Base-by-base conservation (phyloP, 2,329 filamentous ascomycete species). In the Fusarium transvaalense region DNA sequence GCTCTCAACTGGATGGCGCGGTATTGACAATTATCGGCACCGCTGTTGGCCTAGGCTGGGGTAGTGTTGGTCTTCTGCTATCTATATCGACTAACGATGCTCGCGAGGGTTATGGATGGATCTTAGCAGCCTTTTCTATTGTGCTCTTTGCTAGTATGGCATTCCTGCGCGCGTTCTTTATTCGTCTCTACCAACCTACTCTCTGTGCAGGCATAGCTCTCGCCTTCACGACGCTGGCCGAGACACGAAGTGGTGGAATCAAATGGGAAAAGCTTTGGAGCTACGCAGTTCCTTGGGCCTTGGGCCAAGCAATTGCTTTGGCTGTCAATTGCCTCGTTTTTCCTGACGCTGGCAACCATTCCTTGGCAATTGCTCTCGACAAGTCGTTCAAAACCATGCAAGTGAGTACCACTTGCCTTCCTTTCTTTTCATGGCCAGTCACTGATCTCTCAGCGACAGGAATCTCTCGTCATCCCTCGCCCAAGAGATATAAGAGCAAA, bases 1-100 rank as follows among this genome's bases (percentile, higher is more conserved):
- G 87, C 8, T 82, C 85, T 14, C 86, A 89, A 67, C 74, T 89
- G 23, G 87, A 89, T 71, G 87, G 87, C 3, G 76, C 83, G 6
- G 56, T 86, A 41, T 75, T 86, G 21, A 88, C 86, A 7, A 83
- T 82, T n/a, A 31, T 85, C 8, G 87, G 87, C 5, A 84, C 84
- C 2, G 83, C 83, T 7, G 78, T 81, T 31, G 87, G 87, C 2
- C 74, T 89, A 10, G 86, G 81, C 14, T 88, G 86, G 83, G 87
- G 86, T 4, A 79, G 81, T 10, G 78, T 88, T 46, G 86, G 83
- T 1, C 73, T 89, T 6, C 81, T 85, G 72, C 73, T 88, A 3
- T 87, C 86, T 7, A 84, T 82, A n/a, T 82, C 82, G 23, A 85
- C 84, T 0, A 60, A 76, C 5, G 72, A 78, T 15, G 83, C 84